Percentiles rank a stretch among this genome's conserved stretches.
Evolutionary conservation across 2,329 filamentous ascomycete species (phyloP).

Genomic region (Xylaria sp.): DNA sequence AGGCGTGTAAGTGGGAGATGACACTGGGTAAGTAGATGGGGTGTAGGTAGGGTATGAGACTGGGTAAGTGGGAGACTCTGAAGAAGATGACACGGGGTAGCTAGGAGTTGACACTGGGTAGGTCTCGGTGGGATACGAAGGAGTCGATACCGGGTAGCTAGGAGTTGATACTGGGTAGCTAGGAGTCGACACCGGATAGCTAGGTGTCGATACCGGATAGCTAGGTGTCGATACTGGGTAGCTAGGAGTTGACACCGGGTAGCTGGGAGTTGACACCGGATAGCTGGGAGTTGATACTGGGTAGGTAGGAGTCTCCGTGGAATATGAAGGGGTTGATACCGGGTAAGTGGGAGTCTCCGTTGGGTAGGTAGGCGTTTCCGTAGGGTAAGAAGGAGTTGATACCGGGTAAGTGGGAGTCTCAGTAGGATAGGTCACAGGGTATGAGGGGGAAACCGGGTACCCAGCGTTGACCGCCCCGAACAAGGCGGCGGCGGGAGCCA

Average conservation of each 20-base stretch:
- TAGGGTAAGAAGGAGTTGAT: slow-evolving; percentile 20
- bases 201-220: background rate
- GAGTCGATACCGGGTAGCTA: slow-evolving; percentile 14
- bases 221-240: background rate
- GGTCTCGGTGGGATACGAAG: background rate
- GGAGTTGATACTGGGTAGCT: slow-evolving; percentile 13
- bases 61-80: slow-evolving; percentile 7
- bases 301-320: slow-evolving; percentile 17
- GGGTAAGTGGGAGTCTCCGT: slow-evolving; percentile 14
- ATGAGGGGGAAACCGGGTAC: slow-evolving; percentile 25
- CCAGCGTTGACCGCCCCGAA: slow-evolving; percentile 46
- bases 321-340: slow-evolving; percentile 17
- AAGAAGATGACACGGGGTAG: background rate
- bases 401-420: slow-evolving; percentile 22
- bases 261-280: background rate
- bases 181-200: slow-evolving; percentile 17
- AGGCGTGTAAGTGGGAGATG: background rate
- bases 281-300: background rate
- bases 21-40: background rate
- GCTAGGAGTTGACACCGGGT: background rate
- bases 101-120: slow-evolving; percentile 21
- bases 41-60: slow-evolving; percentile 13
- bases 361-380: slow-evolving; percentile 24
- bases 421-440: slow-evolving; percentile 26
- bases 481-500: slow-evolving; percentile 51